These are phyloP conservation scores for Metarhizium anisopliae DNA, from an alignment of 2,329 filamentous ascomycete species.

Conservation along the genomic window DNA sequence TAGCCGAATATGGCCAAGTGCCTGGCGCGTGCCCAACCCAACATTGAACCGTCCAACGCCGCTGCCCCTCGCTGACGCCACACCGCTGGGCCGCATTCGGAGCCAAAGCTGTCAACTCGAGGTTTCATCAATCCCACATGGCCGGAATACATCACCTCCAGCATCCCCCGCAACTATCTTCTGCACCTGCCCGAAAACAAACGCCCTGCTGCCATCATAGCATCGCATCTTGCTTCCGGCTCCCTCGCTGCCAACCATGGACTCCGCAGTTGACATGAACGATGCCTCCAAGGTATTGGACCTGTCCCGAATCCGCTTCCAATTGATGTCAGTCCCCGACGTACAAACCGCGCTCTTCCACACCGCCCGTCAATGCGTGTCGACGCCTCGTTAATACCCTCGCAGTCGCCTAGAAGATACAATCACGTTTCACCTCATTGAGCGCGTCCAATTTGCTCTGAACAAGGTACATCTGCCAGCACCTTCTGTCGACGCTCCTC, in stretches of 20 bases:
- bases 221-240: background rate
- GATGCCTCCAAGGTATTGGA: slow-evolving; percentile 81
- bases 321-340: slow-evolving; percentile 62
- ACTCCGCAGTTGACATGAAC: slow-evolving; percentile 79
- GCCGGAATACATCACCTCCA: background rate
- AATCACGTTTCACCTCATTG: slow-evolving; percentile 93
- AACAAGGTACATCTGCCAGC: slow-evolving; percentile 42
- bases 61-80: too few relatives aligned
- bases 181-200: background rate
- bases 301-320: slow-evolving; percentile 83
- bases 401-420: slow-evolving; percentile 89
- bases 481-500: background rate
- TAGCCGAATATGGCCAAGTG: too few relatives aligned
- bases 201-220: slow-evolving; percentile 29
- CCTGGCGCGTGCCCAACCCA: too few relatives aligned
- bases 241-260: slow-evolving; percentile 51
- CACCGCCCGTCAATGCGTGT: background rate
- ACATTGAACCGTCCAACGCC: too few relatives aligned
- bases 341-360: background rate
- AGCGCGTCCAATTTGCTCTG: slow-evolving; percentile 93
- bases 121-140: background rate
- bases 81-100: too few relatives aligned
- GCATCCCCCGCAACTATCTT: background rate
- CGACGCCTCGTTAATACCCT: slow-evolving; percentile 1
- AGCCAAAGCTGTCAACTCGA: too few relatives aligned